Base-by-base conservation (phyloP, 305 asterid genomes). In the Galium porrigens region DNA sequence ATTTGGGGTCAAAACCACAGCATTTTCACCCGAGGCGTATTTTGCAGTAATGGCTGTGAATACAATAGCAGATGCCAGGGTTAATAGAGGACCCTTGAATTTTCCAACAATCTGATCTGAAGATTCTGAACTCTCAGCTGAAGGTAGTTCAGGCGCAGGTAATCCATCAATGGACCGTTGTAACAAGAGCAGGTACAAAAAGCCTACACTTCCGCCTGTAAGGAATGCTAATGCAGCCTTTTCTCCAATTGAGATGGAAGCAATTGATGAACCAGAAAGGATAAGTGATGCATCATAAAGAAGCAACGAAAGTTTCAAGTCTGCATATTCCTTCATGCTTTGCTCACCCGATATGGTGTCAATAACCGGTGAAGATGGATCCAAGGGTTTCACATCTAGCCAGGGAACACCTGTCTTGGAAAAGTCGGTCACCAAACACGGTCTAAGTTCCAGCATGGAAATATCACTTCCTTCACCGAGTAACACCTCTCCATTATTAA, bases 251-350 rank as follows among this genome's bases (percentile, higher is more conserved):
- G 70, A 70, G 33, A 83, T 55, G 10, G 83, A 84, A 34, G 82
- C 77, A 58, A 80, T 30, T 6, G 81, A 75, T 39, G 85, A 81
- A 53, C 96, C 95, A 10, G 80, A 72, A 61, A 88, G 68, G 48
- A 82, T 56, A 34, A 91, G 90, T 56, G 72, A 33, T n/a, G 78
- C 70, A 57, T 91, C 95, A 17, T 91, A 91, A 59, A 85, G 74
- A 57, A 88, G 65, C 68, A 88, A 65, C 1, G 96, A 91, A 58
- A 82, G 67, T 60, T 91, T 91, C 64, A 91, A 77, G 79, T 85
- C 79, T 18, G 80, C 72, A n/a, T 88, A 88, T 62, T 88, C 91
- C 76, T 79, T 82, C 98, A 91, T 91, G 87, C 92, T 82, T 73
- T 88, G 86, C 71, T 88, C 84, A 17, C 70, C 80, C 34, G 94